Base-by-base conservation (phyloP, 345 rosid genomes). In the Lagerstroemia speciosa region DNA sequence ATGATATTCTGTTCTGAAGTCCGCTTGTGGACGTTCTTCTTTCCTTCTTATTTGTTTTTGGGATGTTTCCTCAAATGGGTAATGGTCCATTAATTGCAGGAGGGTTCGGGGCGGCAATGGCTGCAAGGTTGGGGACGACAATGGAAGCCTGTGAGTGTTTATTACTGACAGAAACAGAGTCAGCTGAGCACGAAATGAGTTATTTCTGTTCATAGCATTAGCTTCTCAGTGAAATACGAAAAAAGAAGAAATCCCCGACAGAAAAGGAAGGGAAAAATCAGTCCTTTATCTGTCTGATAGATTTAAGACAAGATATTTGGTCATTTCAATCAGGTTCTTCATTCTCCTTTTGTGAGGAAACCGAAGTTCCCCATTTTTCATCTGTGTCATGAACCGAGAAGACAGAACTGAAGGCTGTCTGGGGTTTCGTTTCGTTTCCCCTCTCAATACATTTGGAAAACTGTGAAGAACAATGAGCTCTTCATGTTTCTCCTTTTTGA, bases 71-170 rank as follows among this genome's bases (percentile, higher is more conserved):
- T 45, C 27, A 58, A 57, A 67, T 73, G 62, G 69, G 45, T 65
- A 8, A 46, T 29, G 40, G 43, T 58, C 55, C 40, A 45, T 71
- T 64, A 77, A 65, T 70, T 82, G 78, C 89, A 94, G 99, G 84
- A 83, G 99, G 79, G 88, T 94, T 66, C 88, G 99, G 74, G 95
- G 97, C 70, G 99, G 97, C 34, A 94, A 88, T 84, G 91, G 97
- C 63, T 89, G 97, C 91, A 94, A 94, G 88, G 90, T 89, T 75
- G 95, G 99, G 61, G 99, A 94, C 55, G 97, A 94, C 73, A 94
- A 86, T 77, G 99, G 99, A 75, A 91, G 95, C 89, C 86, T 94
- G 99, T 94, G 80, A 91, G 99, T 86, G 43, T 52, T 41, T 26
- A 57, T 26, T 12, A 9, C 62, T 12, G 15, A 57, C 46, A 41